Evolutionary conservation across 805 yeast species (phyloP), one percentile per base, ranked within the genome.

Genomic region (Candida golubevii): DNA sequence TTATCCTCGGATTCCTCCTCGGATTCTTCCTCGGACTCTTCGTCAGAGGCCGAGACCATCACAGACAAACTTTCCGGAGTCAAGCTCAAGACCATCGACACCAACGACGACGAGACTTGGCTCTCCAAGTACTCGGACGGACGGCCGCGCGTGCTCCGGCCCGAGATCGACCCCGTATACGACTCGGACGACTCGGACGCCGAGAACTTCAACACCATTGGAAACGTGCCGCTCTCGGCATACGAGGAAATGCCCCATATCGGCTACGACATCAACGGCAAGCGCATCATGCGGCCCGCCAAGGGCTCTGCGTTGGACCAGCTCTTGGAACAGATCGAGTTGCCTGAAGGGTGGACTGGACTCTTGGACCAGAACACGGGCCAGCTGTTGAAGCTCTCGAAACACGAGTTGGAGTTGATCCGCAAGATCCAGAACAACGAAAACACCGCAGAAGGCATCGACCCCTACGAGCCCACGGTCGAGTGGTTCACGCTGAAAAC

Each of bases 261-360:
- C 48, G 98, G 99, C 46, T 93, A 93, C 65, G 91, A 88, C 63
- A 90, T 93, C 58, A 93, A 93, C 62, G 99, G 99, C 59, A 91
- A 90, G 63, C 80, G 99, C 61, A 90, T 93, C 60, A 91, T 93
- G 98, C 81, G 99, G 65, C 99, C 99, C 10, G 99, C 98, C 8
- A 85, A 88, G 58, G 96, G 97, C 11, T 82, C 95, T 46, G 99
- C 98, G 1, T 75, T 93, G 53, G 98, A 93, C 59, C 85, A 84
- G 58, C 75, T 93, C 50, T 71, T 93, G 52, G 99, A 91, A 59
- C 74, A 82, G 28, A 93, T 93, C 48, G 99, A 93, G 49, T 73
- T 93, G 51, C 99, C 99, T 11, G 95, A 88, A 66, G 99, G 99
- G 26, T 93, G 98, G 98, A 93, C 99, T 12, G 99, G 99, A 38